phyloP scores from a whole-genome alignment of 148 eudicot genomes.

The Silene latifolia region DNA sequence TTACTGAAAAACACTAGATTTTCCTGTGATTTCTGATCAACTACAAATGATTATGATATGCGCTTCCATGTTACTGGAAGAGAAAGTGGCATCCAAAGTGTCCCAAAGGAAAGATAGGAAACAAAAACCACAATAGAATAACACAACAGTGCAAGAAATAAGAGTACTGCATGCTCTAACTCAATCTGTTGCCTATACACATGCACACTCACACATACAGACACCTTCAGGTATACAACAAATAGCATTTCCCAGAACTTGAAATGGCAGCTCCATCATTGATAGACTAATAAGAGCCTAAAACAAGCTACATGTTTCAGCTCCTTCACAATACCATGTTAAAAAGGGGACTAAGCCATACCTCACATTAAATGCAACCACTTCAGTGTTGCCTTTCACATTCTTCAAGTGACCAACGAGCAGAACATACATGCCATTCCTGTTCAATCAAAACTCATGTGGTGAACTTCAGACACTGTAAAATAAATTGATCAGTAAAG shows the following conservation, averaged over 20 bases:
- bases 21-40: too few species aligned
- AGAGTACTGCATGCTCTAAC: background rate
- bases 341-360: slow-evolving; percentile 17
- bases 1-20: background rate
- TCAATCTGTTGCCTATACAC: background rate
- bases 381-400: slow-evolving; percentile 55
- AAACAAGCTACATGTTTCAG: too few species aligned
- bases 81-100: background rate
- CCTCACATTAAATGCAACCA: slow-evolving; percentile 74
- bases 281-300: background rate
- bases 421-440: slow-evolving; percentile 69
- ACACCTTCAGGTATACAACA: background rate
- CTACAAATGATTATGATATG: too few species aligned
- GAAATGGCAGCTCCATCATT: background rate
- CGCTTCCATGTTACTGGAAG: background rate
- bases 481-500: background rate
- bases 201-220: too few species aligned
- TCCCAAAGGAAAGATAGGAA: background rate
- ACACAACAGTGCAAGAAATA: background rate
- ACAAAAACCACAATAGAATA: background rate
- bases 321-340: too few species aligned
- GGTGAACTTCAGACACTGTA: background rate
- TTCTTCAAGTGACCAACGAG: slow-evolving; percentile 74
- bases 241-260: background rate
- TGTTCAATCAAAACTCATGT: slow-evolving; percentile 20